These are phyloP conservation scores for Coleophoma crateriformis DNA, from an alignment of 2,329 filamentous ascomycete species.

Conservation along the genomic window DNA sequence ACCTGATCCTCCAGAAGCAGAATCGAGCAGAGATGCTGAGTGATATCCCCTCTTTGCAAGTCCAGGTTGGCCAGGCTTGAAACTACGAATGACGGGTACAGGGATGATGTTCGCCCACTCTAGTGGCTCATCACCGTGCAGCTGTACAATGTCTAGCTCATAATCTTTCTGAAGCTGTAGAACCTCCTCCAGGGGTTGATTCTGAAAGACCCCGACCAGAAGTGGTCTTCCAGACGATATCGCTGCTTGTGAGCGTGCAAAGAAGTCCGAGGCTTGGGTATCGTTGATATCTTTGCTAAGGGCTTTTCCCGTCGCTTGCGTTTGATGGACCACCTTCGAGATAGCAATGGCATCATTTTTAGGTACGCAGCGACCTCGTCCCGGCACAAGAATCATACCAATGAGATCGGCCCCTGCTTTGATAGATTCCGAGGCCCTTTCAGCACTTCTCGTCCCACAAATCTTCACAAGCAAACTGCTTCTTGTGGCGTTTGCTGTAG, in stretches of 20 bases:
- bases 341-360: slow-evolving; percentile 77
- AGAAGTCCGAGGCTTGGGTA: slow-evolving; percentile 59
- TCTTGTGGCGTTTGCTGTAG: slow-evolving; percentile 28
- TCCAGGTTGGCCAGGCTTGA: slow-evolving; percentile 60
- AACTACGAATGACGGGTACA: slow-evolving; percentile 84
- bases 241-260: slow-evolving; percentile 46
- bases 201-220: slow-evolving; percentile 89
- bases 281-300: slow-evolving; percentile 12
- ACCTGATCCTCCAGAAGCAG: slow-evolving; percentile 77
- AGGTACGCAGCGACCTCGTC: slow-evolving; percentile 72
- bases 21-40: slow-evolving; percentile 77
- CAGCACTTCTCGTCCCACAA: slow-evolving; percentile 80
- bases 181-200: slow-evolving; percentile 80
- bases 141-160: slow-evolving; percentile 80
- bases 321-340: slow-evolving; percentile 66
- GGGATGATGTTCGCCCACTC: slow-evolving; percentile 90
- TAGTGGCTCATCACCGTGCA: slow-evolving; percentile 86
- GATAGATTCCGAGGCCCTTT: slow-evolving; percentile 75
- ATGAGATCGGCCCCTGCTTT: slow-evolving; percentile 87
- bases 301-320: slow-evolving; percentile 18
- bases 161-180: slow-evolving; percentile 72
- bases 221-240: slow-evolving; percentile 58
- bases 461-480: slow-evolving; percentile 77
- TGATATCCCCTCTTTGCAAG: slow-evolving; percentile 76
- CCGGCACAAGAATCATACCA: slow-evolving; percentile 85